Conservation (phyloP, 768 basidiomycete species). For the Podaxis pistillaris region DNA sequence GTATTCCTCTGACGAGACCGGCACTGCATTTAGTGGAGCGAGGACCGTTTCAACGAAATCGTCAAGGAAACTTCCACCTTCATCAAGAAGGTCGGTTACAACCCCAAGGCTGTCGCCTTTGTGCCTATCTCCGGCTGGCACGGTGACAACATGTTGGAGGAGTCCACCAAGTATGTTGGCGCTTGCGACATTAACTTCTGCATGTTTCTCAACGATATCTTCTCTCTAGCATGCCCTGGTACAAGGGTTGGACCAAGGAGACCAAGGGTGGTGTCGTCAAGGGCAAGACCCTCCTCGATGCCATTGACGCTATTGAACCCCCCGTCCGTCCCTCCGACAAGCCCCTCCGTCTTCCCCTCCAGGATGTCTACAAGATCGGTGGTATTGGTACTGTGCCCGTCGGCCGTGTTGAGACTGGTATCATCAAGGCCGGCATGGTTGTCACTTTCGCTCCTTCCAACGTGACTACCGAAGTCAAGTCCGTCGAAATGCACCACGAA, state of each 20-base stretch:
- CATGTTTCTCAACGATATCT: conserved; percentile 17
- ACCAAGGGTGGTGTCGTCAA: conserved; percentile 89
- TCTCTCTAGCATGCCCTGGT: conserved; percentile 88
- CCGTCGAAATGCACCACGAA: conserved; percentile 99
- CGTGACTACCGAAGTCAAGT: conserved; percentile 99
- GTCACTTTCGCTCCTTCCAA: conserved; percentile 95
- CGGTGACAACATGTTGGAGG: conserved; percentile 99
- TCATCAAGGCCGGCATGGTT: conserved; percentile 99
- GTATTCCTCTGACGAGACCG: neutral
- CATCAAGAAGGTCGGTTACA: conserved; percentile 99
- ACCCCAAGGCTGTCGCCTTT: conserved; percentile 97
- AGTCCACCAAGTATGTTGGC: conserved; percentile 79
- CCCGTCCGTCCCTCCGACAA: conserved; percentile 97
- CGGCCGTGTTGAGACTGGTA: conserved; percentile 99
- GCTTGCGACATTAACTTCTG: neutral
- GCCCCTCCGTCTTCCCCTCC: conserved; percentile 99
- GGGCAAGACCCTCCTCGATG: conserved; percentile 99
- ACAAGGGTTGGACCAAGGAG: conserved; percentile 99
- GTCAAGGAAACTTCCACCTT: conserved; percentile 96
- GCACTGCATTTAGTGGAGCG: conserved; percentile 76
- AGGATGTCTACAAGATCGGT: conserved; percentile 99
- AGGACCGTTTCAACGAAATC: conserved; percentile 99
- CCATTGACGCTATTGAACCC: conserved; percentile 99
- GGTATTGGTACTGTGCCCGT: conserved; percentile 99
- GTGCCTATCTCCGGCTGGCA: conserved; percentile 99